Percentiles rank a stretch among this genome's conserved stretches.
phyloP scores from a whole-genome alignment of 1,284 basidiomycete genomes.

The Irpex sp. region DNA sequence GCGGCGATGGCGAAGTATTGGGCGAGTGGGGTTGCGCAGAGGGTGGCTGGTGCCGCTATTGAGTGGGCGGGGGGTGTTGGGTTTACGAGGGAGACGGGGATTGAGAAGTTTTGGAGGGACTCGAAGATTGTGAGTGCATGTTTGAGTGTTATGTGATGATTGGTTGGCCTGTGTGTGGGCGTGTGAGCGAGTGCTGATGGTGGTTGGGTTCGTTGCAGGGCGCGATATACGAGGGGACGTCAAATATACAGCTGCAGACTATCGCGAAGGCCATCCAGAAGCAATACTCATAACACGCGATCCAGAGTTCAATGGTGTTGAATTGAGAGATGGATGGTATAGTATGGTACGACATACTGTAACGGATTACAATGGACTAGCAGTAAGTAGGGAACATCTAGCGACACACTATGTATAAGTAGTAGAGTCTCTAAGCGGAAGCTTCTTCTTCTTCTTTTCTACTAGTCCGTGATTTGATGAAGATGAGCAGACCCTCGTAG shows the following conservation, averaged over 20 bases:
- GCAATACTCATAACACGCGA: conserved; percentile 51
- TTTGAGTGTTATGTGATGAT: neutral
- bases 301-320: neutral
- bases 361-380: too few relatives aligned
- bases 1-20: conserved; percentile 97
- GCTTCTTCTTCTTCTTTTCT: neutral
- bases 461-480: conserved; percentile 34
- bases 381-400: too few relatives aligned
- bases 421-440: neutral
- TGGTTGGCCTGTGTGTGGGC: too few relatives aligned
- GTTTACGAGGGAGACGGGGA: conserved; percentile 87
- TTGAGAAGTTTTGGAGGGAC: conserved; percentile 95
- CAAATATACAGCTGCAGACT: conserved; percentile 95
- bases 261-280: conserved; percentile 87
- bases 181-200: neutral
- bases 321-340: too few relatives aligned
- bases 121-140: conserved; percentile 84
- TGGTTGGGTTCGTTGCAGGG: conserved; percentile 42
- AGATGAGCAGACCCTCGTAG: conserved; percentile 79
- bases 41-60: conserved; percentile 85
- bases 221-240: conserved; percentile 94
- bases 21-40: conserved; percentile 86
- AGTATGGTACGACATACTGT: too few relatives aligned
- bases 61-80: conserved; percentile 98
- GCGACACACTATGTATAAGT: too few relatives aligned